Percentiles rank a stretch among this genome's conserved stretches.
Conservation (phyloP, 2,329 filamentous ascomycete species). For the Fusarium redolens region DNA sequence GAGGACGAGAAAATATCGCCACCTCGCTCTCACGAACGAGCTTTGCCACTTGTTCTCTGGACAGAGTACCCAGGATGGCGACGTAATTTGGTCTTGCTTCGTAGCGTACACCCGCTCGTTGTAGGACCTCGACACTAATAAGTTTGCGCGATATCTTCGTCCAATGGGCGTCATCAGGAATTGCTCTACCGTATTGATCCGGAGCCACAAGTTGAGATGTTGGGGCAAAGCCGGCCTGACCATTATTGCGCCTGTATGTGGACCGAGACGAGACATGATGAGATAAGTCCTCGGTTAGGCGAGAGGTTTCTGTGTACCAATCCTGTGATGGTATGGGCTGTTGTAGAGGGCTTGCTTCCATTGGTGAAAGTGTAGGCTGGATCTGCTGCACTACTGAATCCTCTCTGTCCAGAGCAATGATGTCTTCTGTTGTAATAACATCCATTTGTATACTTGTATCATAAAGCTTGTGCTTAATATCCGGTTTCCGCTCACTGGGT, state of each 20-base stretch:
- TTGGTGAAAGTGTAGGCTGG: not conserved
- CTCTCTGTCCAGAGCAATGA: not conserved
- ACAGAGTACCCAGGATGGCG: conserved; percentile 68
- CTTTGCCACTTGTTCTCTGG: conserved; percentile 59
- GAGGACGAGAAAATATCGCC: not conserved
- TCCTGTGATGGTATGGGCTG: not conserved
- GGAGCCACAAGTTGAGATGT: rapidly evolving
- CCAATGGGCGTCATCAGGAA: conserved; percentile 67
- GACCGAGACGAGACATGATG: too few species aligned
- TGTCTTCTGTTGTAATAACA: not conserved
- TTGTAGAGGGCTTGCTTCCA: not conserved
- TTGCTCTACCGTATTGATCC: conserved; percentile 49
- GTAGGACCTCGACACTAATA: conserved; percentile 66
- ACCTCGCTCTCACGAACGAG: conserved; percentile 58
- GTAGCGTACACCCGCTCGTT: conserved; percentile 66
- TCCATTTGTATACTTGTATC: not conserved
- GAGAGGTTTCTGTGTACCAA: not conserved
- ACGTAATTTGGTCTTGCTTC: conserved; percentile 70
- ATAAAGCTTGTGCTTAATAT: rapidly evolving
- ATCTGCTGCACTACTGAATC: not conserved
- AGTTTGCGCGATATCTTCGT: conserved; percentile 66
- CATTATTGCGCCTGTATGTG: not conserved
- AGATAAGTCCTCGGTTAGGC: too few species aligned
- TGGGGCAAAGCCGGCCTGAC: not conserved
- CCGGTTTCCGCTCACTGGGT: rapidly evolving